A percentile compares a stretch with the other conserved stretches of the same genome.
phyloP scores from a whole-genome alignment of 768 basidiomycete species.

The Glaciozyma antarctica region DNA sequence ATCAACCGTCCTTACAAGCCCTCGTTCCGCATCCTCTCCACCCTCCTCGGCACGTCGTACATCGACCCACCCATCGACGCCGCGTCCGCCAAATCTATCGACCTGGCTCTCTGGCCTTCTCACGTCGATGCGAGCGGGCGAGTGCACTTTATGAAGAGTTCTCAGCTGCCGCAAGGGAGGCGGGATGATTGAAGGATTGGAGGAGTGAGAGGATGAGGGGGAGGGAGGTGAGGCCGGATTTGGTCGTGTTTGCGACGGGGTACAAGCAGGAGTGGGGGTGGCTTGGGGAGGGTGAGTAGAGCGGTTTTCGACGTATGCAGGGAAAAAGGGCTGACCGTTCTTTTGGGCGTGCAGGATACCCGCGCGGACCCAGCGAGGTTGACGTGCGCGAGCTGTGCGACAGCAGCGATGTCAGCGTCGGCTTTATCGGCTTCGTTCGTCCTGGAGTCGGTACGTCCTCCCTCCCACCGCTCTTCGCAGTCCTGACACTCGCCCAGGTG shows the following conservation, averaged over 20 bases:
- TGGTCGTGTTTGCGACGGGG: slow-evolving; percentile 39
- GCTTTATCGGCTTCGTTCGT: slow-evolving; percentile 41
- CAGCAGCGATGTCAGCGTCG: slow-evolving; percentile 35
- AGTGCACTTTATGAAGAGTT: slow-evolving; percentile 42
- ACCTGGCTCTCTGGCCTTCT: slow-evolving; percentile 53
- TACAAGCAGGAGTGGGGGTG: slow-evolving; percentile 38
- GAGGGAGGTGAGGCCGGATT: slow-evolving; percentile 45
- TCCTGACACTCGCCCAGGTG: slow-evolving; percentile 41
- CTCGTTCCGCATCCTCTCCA: slow-evolving; percentile 44
- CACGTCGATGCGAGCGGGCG: slow-evolving; percentile 44
- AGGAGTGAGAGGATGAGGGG: slow-evolving; percentile 45
- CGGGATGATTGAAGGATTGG: slow-evolving; percentile 41
- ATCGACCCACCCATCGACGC: slow-evolving; percentile 52
- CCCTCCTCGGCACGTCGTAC: slow-evolving; percentile 46
- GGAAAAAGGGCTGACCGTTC: no score
- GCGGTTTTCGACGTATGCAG: no score
- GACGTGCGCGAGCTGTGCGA: slow-evolving; percentile 35
- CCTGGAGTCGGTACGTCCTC: slow-evolving; percentile 40
- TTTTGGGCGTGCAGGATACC: slow-evolving; percentile 31
- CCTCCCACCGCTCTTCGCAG: slow-evolving; percentile 26
- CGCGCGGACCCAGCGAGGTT: slow-evolving; percentile 33
- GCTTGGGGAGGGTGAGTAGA: slow-evolving; percentile 28
- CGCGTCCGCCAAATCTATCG: slow-evolving; percentile 39
- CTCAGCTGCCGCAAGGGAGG: slow-evolving; percentile 1
- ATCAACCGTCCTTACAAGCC: slow-evolving; percentile 49